A percentile compares a stretch with the other conserved stretches of the same genome.
Conservation (phyloP, 1,139 yeast genomes). For the Sugiyamaella paludigena region DNA sequence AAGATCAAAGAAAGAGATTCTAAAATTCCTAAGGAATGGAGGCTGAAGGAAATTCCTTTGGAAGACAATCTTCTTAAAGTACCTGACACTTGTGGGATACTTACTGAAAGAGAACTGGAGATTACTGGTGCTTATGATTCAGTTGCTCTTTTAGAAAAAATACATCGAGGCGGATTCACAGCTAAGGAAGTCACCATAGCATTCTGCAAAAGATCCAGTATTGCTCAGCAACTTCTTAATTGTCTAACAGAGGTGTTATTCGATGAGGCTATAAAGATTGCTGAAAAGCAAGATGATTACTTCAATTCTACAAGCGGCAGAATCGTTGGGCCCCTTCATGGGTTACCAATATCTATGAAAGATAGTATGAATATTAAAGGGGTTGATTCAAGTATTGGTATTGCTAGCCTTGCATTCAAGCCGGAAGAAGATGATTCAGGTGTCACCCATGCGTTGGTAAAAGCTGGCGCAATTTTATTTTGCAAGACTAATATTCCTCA, state of each 20-base stretch:
- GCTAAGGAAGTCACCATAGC: conserved; percentile 49
- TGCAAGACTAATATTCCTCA: conserved; percentile 60
- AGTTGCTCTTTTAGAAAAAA: conserved; percentile 38
- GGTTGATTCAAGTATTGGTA: conserved; percentile 44
- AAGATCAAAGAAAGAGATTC: conserved; percentile 23
- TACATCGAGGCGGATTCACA: conserved; percentile 43
- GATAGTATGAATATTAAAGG: conserved; percentile 50
- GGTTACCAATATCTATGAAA: conserved; percentile 51
- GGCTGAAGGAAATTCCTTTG: conserved; percentile 8
- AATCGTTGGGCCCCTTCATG: conserved; percentile 44
- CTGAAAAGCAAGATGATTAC: conserved; percentile 47
- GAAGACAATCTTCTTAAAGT: conserved; percentile 14
- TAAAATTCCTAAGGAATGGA: conserved; percentile 17
- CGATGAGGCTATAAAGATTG: conserved; percentile 41
- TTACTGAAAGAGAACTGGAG: conserved; percentile 24
- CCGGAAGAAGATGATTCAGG: conserved; percentile 32
- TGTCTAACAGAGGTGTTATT: conserved; percentile 35
- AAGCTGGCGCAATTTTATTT: conserved; percentile 54
- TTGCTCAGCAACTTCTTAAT: conserved; percentile 38
- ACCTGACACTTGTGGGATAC: conserved; percentile 15
- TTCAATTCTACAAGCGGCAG: conserved; percentile 22
- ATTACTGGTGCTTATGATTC: conserved; percentile 28
- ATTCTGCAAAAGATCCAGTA: conserved; percentile 55
- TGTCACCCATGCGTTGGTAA: conserved; percentile 44
- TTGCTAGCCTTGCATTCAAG: conserved; percentile 38